These are phyloP conservation scores for Saccharomyces pastorianus DNA, from an alignment of 1,139 yeast species.

Conservation along the genomic window DNA sequence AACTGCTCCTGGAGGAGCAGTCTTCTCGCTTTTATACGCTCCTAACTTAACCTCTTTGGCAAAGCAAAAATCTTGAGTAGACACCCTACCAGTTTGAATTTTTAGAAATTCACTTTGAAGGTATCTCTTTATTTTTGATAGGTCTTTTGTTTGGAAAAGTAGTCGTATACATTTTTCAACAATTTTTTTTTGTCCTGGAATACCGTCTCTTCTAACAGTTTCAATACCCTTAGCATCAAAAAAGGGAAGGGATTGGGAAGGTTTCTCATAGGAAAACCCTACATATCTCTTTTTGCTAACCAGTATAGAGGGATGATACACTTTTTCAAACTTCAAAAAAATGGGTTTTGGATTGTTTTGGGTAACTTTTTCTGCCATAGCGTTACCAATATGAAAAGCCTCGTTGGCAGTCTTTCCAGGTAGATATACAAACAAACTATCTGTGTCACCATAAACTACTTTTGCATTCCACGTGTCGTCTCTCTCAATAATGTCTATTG, in stretches of 20 bases:
- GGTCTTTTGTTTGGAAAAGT: slow-evolving; percentile 63
- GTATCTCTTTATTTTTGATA: slow-evolving; percentile 61
- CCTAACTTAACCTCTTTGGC: slow-evolving; percentile 87
- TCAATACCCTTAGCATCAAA: slow-evolving; percentile 97
- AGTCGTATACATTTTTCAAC: slow-evolving; percentile 61
- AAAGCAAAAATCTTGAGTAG: slow-evolving; percentile 79
- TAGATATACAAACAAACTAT: slow-evolving; percentile 79
- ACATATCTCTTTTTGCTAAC: slow-evolving; percentile 86
- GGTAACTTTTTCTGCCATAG: slow-evolving; percentile 59
- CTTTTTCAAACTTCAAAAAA: slow-evolving; percentile 80
- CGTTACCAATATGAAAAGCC: slow-evolving; percentile 68
- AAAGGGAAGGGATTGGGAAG: slow-evolving; percentile 46
- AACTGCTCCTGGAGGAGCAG: slow-evolving; percentile 90
- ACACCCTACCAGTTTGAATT: slow-evolving; percentile 51
- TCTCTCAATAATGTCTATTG: slow-evolving; percentile 60
- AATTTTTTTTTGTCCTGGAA: slow-evolving; percentile 83
- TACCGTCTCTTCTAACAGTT: slow-evolving; percentile 88
- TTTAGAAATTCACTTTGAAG: slow-evolving; percentile 58
- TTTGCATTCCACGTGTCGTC: slow-evolving; percentile 68
- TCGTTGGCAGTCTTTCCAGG: slow-evolving; percentile 74
- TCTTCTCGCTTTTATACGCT: slow-evolving; percentile 59
- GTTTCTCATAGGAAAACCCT: slow-evolving; percentile 66
- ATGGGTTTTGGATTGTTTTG: slow-evolving; percentile 73
- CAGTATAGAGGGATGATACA: slow-evolving; percentile 77
- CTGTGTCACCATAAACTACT: slow-evolving; percentile 96